Base-by-base conservation (phyloP, 2,329 filamentous ascomycete genomes). In the Fusarium sp. region DNA sequence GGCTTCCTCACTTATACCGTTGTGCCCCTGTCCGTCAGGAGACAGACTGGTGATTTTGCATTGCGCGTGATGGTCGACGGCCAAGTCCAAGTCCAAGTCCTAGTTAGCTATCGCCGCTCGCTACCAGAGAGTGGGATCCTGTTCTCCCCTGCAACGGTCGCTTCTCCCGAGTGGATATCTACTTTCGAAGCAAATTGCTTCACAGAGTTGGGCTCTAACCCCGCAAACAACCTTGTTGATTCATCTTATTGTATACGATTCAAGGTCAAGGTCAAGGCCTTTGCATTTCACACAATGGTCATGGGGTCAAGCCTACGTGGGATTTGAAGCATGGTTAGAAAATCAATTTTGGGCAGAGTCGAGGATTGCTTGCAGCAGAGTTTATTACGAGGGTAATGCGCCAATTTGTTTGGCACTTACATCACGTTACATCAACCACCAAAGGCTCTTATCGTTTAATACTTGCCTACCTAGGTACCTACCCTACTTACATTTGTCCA, bases 221-320 rank as follows among this genome's bases (percentile, higher is more conserved):
- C 71, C 71, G 62, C 66, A 74, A 72, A 64, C 34, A 74, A 74
- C 70, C 67, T 56, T 45, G 66, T 48, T 52, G 30, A 39, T 72
- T 73, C 66, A 72, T 74, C 66, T 68, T 61, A 59, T 57, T 55
- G 48, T 52, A 51, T 74, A 60, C 45, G 57, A 62, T 48, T 42
- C 61, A 60, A 58, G 48, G 47, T 44, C 62, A 70, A 52, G 70
- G 66, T 34, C 67, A 70, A 57, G 70, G 62, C 58, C 62, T 66
- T 54, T 34, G 39, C 26, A 64, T 45, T 59, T 67, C 50, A 47
- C 54, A 63, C 13, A n/a, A 67, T 26, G 55, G 62, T 58, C 71
- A 68, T 72, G 62, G 58, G 57, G 62, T 61, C 68, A 41, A 57
- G 59, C 56, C 51, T 54, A 60, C 55, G 54, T 69, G 64, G 64